phyloP scores from a whole-genome alignment of 2,329 filamentous ascomycete genomes.

The Dothideomycetes sp. region DNA sequence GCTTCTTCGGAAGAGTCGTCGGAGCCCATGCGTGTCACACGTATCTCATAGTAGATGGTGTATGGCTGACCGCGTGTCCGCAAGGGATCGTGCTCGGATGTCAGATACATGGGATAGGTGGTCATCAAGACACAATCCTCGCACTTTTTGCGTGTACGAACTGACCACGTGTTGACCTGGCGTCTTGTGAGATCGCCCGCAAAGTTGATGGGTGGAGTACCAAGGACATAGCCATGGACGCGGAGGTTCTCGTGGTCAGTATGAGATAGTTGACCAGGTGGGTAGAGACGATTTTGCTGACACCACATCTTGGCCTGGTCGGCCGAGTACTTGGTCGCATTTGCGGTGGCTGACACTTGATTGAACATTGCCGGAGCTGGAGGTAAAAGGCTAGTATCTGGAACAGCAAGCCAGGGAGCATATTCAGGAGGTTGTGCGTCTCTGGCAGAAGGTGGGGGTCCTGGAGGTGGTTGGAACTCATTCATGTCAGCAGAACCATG shows the following conservation, averaged over 20 bases:
- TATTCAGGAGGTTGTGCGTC: conserved; percentile 44
- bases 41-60: conserved; percentile 64
- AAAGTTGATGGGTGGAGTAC: conserved; percentile 39
- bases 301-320: conserved; percentile 61
- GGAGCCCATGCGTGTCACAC: conserved; percentile 38
- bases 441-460: conserved; percentile 28
- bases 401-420: conserved; percentile 65
- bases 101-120: conserved; percentile 59
- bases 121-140: conserved; percentile 57
- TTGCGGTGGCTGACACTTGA: conserved; percentile 58
- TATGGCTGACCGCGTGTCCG: conserved; percentile 41
- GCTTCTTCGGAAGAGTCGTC: conserved; percentile 28
- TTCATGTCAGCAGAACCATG: neutral
- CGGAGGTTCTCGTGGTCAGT: conserved; percentile 13
- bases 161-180: conserved; percentile 30
- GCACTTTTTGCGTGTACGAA: conserved; percentile 29
- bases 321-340: conserved; percentile 57
- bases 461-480: conserved; percentile 28
- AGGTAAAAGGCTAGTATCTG: conserved; percentile 63
- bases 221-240: conserved; percentile 33
- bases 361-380: conserved; percentile 61
- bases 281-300: conserved; percentile 47
- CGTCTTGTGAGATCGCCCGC: conserved; percentile 28
- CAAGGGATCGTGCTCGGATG: conserved; percentile 46
- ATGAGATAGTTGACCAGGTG: conserved; percentile 34